Percentiles rank a stretch among this genome's conserved stretches.
Conservation (phyloP, 768 basidiomycete genomes). For the Holtermanniella nyarrowii region DNA sequence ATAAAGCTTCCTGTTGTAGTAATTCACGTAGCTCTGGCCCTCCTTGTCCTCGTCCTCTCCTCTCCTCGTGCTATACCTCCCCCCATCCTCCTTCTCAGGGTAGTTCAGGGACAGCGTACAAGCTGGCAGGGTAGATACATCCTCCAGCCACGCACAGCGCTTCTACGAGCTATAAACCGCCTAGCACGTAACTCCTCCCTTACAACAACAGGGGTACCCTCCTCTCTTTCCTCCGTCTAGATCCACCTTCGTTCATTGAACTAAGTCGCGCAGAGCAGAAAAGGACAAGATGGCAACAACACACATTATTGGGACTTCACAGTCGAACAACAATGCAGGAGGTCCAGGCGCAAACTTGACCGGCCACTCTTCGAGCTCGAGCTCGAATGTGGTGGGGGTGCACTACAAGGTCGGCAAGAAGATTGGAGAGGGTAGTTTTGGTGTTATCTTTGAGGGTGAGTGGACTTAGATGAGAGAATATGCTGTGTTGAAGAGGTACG, state of each 20-base stretch:
- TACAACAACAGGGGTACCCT: not conserved
- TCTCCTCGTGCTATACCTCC: not conserved
- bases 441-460: constrained; percentile 90
- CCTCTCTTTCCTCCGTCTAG: too few species aligned
- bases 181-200: too few species aligned
- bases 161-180: too few species aligned
- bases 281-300: constrained; percentile 29
- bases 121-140: too few species aligned
- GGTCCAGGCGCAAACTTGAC: constrained; percentile 15
- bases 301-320: constrained; percentile 37
- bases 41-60: not conserved
- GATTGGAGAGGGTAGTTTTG: constrained; percentile 94
- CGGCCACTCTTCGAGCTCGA: constrained; percentile 30
- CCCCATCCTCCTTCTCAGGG: not conserved
- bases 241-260: too few species aligned
- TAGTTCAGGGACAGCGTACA: too few species aligned
- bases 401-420: constrained; percentile 98
- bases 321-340: constrained; percentile 24
- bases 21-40: too few species aligned
- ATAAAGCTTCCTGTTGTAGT: too few species aligned
- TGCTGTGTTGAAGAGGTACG: too few species aligned
- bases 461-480: too few species aligned
- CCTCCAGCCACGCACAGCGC: too few species aligned
- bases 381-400: constrained; percentile 63
- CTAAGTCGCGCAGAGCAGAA: not conserved